These are phyloP conservation scores for Pyrenochaeta sp. DNA, from an alignment of 2,329 filamentous ascomycete species.

Conservation along the genomic window DNA sequence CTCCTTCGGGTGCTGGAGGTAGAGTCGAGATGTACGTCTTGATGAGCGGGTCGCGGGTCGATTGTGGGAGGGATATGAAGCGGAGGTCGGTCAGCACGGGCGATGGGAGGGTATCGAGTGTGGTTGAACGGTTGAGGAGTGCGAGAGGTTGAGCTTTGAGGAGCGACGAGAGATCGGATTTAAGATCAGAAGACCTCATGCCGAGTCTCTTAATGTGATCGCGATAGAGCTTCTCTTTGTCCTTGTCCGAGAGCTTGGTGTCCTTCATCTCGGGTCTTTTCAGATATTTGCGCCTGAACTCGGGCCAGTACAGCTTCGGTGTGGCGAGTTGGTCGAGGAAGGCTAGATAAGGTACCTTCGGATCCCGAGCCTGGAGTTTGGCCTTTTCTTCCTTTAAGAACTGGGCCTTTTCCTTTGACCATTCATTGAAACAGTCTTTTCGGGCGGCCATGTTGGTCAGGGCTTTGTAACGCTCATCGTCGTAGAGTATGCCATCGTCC, in stretches of 20 bases:
- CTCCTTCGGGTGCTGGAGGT: conserved; percentile 62
- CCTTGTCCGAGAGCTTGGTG: conserved; percentile 65
- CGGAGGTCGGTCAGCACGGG: conserved; percentile 71
- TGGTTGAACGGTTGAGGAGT: conserved; percentile 66
- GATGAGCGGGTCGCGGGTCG: conserved; percentile 69
- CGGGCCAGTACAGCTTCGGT: conserved; percentile 94
- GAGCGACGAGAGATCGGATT: conserved; percentile 71
- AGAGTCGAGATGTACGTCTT: conserved; percentile 71
- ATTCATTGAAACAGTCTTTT: conserved; percentile 82
- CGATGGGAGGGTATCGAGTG: conserved; percentile 65
- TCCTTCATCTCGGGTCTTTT: conserved; percentile 84
- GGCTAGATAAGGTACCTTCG: conserved; percentile 79
- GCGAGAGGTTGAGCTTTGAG: conserved; percentile 68
- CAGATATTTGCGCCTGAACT: conserved; percentile 91
- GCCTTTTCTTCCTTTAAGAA: conserved; percentile 75
- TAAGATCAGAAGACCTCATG: conserved; percentile 69
- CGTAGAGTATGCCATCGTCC: conserved; percentile 79
- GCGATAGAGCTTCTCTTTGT: conserved; percentile 80
- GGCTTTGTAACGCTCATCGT: conserved; percentile 86
- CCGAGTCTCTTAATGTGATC: conserved; percentile 74
- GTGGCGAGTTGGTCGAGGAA: conserved; percentile 84
- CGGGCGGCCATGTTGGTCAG: conserved; percentile 81
- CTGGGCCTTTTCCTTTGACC: conserved; percentile 80
- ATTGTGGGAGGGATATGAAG: conserved; percentile 71
- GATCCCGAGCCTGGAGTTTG: conserved; percentile 81